Evolutionary conservation across 1,139 yeast species (phyloP), one percentile per base, ranked within the genome.

Genomic region (Suhomyces panamericanus): DNA sequence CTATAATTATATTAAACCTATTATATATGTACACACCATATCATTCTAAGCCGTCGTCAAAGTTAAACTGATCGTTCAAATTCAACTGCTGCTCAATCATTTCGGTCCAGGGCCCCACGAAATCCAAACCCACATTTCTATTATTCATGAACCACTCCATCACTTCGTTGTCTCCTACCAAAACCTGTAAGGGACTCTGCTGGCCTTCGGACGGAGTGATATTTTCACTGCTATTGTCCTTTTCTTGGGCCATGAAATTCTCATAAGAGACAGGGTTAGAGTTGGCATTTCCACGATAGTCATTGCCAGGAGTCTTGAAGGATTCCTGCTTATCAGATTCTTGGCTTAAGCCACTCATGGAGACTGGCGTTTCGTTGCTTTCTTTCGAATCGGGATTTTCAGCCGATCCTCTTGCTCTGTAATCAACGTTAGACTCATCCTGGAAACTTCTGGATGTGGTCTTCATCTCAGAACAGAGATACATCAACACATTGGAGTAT

Each of bases 71-170:
- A 34, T 66, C 73, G 43, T 67, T 68, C 11, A 63, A 59, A n/a
- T 47, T 67, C 53, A 74, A 64, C 49, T 73, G 78, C 52, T 83
- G 87, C 59, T 87, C 96, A 42, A 88, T 79, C 77, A 86, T 85
- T 59, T 86, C 91, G 8, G 95, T 86, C 83, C 95, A 85, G 3
- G 95, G 95, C 35, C 87, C 96, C 30, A 87, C 96, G 55, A 88
- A 88, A 49, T 87, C 95, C 44, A 88, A 70, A 15, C 96, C 96
- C 32, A 87, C 82, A 42, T 71, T 67, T 40, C 75, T 77, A 54
- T 84, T 83, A 55, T 78, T 81, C 44, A 82, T 71, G 57, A 87
- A 87, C 87, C 89, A 85, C 47, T 83, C 87, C 62, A 83, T 78
- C 11, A 84, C 79, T 42, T 82, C 85, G 44, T 78, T 80, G 35